Conservation (phyloP, 2,329 filamentous ascomycete species). For the Ophiostoma quercus region DNA sequence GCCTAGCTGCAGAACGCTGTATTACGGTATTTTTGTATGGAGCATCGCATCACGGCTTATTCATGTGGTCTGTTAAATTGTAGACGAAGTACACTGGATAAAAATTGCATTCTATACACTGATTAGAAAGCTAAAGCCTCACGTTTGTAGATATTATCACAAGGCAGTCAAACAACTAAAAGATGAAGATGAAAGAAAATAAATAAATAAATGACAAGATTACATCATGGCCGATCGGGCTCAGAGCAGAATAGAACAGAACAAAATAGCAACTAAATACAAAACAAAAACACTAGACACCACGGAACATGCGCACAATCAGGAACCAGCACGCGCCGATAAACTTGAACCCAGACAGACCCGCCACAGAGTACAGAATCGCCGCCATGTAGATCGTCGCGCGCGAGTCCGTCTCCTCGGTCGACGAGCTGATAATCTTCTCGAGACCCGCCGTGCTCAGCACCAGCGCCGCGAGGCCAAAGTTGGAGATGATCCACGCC, state of each 20-base stretch:
- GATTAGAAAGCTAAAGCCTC: no score
- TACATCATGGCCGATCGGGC: constrained; percentile 5
- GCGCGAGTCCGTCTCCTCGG: constrained; percentile 44
- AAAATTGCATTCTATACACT: no score
- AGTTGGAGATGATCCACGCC: constrained; percentile 94
- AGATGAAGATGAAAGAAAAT: background rate
- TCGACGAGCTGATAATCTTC: constrained; percentile 49
- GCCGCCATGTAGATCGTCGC: constrained; percentile 80
- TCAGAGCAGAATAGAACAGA: background rate
- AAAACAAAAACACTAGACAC: constrained; percentile 43
- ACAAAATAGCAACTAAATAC: background rate
- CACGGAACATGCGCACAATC: constrained; percentile 78
- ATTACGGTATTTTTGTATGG: no score
- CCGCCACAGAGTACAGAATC: constrained; percentile 85
- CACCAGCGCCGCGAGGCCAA: constrained; percentile 80
- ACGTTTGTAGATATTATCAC: no score
- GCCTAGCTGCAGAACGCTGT: no score
- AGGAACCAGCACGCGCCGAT: constrained; percentile 87
- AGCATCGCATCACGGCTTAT: no score
- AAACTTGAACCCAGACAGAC: constrained; percentile 78
- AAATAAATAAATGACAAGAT: background rate
- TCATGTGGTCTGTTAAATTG: no score
- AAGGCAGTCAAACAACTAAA: background rate
- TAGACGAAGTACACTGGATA: no score
- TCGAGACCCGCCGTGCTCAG: constrained; percentile 80